Percentiles rank a stretch among this genome's conserved stretches.
These are phyloP conservation scores for Trichoderma atroviride DNA, from an alignment of 2,329 filamentous ascomycete genomes.

Conservation along the genomic window DNA sequence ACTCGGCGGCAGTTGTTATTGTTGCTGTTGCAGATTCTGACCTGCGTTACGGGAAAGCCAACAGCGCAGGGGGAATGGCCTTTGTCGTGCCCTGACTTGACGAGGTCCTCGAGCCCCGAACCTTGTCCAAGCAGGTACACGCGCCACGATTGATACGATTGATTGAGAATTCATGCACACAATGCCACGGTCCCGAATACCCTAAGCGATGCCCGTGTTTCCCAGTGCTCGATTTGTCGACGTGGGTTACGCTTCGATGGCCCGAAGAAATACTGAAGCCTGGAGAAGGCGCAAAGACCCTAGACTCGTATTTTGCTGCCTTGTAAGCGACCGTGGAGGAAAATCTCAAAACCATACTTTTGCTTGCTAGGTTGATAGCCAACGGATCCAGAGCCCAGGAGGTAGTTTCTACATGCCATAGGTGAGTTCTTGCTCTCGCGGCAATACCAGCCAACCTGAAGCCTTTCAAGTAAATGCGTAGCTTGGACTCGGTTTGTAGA, in stretches of 20 bases:
- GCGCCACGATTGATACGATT: constrained; percentile 16
- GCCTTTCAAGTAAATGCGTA: neutral
- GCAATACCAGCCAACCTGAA: neutral
- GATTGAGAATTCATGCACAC: constrained; percentile 12
- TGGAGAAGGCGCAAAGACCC: constrained; percentile 11
- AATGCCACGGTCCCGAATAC: neutral
- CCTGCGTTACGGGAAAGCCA: neutral
- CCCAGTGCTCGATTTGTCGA: neutral
- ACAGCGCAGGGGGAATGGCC: neutral
- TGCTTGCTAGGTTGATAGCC: neutral
- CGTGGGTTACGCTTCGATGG: neutral
- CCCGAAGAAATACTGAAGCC: neutral
- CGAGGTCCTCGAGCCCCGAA: neutral
- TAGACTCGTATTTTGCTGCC: neutral
- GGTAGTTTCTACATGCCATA: neutral
- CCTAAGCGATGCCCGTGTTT: neutral
- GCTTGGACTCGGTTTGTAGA: neutral
- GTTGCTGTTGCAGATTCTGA: neutral
- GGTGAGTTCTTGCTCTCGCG: neutral
- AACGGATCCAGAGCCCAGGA: neutral
- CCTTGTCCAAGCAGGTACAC: neutral
- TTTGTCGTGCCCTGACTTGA: neutral
- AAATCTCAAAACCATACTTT: neutral
- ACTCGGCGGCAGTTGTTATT: neutral
- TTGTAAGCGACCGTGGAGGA: neutral